These are phyloP conservation scores for Boletus rex-veris DNA, from an alignment of 768 basidiomycete species.

Conservation along the genomic window DNA sequence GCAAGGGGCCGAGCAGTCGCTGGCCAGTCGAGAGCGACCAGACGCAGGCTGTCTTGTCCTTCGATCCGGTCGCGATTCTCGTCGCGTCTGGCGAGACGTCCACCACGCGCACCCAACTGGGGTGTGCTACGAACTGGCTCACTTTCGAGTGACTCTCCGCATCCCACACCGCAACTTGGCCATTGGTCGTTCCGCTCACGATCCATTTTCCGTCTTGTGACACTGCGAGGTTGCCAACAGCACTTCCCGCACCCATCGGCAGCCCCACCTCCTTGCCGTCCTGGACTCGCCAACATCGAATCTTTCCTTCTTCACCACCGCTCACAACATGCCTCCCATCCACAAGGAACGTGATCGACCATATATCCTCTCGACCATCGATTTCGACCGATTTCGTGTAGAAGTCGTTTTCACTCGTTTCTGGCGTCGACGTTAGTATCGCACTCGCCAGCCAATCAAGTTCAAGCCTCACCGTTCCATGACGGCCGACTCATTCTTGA, in stretches of 20 bases:
- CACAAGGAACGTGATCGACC: conserved; percentile 3
- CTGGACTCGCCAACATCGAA: conserved; percentile 6
- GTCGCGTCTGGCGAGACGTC: conserved; percentile 1
- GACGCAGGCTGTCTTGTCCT: conserved; percentile 7
- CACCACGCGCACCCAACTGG: conserved; percentile 1
- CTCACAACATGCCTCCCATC: conserved; percentile 5
- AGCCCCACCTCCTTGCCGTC: conserved; percentile 2
- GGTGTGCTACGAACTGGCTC: neutral
- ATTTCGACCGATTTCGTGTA: neutral
- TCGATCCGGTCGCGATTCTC: conserved; percentile 2
- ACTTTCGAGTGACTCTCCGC: neutral
- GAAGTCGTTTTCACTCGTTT: neutral
- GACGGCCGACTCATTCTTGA: neutral
- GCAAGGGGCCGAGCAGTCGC: neutral
- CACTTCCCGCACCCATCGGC: neutral
- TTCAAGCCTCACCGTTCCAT: neutral
- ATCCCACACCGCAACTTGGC: conserved; percentile 2
- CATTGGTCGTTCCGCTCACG: conserved; percentile 2
- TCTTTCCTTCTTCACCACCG: neutral
- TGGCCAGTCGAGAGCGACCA: neutral
- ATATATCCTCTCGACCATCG: conserved; percentile 1
- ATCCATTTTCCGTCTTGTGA: conserved; percentile 4
- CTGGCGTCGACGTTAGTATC: neutral
- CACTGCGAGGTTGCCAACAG: conserved; percentile 1
- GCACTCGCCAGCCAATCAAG: neutral